Evolutionary conservation across 73 alveolate species (phyloP).

Genomic region (Urostyla sp.): DNA sequence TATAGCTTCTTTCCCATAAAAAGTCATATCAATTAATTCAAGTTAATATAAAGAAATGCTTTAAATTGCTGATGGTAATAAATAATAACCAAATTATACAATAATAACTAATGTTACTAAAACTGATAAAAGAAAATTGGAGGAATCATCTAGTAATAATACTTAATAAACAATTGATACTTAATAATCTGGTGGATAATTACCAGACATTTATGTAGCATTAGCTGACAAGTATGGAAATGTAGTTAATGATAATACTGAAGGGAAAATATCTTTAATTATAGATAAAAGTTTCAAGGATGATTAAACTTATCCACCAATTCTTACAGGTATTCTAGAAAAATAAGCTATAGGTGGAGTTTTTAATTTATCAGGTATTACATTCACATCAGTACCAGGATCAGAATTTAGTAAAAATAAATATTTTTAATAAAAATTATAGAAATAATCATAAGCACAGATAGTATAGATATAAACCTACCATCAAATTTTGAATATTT

Average conservation of each 20-base stretch:
- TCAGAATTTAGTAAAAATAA: no score
- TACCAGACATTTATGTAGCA: slow-evolving; percentile 18
- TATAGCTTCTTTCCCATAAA: slow-evolving; percentile 33
- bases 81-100: neutral
- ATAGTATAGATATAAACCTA: neutral
- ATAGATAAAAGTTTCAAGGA: neutral
- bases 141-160: neutral
- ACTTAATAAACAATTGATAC: neutral
- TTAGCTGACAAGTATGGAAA: slow-evolving; percentile 47
- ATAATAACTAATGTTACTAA: neutral
- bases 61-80: neutral
- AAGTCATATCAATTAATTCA: neutral
- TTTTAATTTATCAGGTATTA: neutral
- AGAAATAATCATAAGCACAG: neutral
- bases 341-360: no score
- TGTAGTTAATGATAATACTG: slow-evolving; percentile 36
- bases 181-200: slow-evolving; percentile 30
- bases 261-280: neutral
- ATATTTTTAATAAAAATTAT: no score
- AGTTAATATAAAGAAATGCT: neutral
- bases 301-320: neutral
- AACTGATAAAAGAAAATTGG: neutral
- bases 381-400: slow-evolving; percentile 37
- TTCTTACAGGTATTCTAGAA: neutral
- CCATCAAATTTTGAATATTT: no score